Evolutionary conservation across 257 asterid species (phyloP).

Genomic region (Echium plantagineum): DNA sequence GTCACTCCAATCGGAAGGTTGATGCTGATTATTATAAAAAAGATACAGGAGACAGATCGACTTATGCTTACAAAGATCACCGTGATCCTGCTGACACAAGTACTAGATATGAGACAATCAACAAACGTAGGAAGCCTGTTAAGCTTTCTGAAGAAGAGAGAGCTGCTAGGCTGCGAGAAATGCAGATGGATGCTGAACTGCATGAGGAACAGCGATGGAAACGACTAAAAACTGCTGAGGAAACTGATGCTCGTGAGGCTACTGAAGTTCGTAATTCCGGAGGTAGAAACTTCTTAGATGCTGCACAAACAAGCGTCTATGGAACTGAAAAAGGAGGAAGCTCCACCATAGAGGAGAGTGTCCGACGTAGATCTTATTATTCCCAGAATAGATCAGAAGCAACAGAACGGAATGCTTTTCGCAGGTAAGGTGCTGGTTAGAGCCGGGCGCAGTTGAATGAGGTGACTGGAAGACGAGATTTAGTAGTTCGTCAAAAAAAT

Average conservation of each 20-base stretch:
- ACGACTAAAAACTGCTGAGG: constrained; percentile 75
- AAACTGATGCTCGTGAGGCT: constrained; percentile 62
- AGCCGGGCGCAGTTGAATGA: background rate
- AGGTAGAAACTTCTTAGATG: constrained; percentile 78
- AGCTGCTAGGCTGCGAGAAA: constrained; percentile 75
- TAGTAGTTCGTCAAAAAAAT: background rate
- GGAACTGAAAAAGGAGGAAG: constrained; percentile 95
- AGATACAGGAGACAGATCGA: constrained; percentile 1
- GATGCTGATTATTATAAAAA: constrained; percentile 22
- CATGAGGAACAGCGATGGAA: constrained; percentile 95
- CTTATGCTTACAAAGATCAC: constrained; percentile 3
- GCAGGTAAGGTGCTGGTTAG: constrained; percentile 26
- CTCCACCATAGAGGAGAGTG: constrained; percentile 92
- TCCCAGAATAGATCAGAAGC: constrained; percentile 55
- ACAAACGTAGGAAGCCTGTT: constrained; percentile 29
- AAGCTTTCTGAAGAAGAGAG: constrained; percentile 89
- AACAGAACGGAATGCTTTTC: constrained; percentile 68
- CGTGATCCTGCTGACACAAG: constrained; percentile 23
- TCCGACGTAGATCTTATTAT: constrained; percentile 76
- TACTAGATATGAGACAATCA: constrained; percentile 27
- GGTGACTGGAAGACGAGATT: background rate
- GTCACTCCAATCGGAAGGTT: constrained; percentile 20
- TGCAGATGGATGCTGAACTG: constrained; percentile 84
- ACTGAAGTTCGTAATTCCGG: constrained; percentile 23
- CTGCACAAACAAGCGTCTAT: constrained; percentile 64